Evolutionary conservation across 352 stramenopile genomes (phyloP).

Genomic region (Phytophthora megakarya): DNA sequence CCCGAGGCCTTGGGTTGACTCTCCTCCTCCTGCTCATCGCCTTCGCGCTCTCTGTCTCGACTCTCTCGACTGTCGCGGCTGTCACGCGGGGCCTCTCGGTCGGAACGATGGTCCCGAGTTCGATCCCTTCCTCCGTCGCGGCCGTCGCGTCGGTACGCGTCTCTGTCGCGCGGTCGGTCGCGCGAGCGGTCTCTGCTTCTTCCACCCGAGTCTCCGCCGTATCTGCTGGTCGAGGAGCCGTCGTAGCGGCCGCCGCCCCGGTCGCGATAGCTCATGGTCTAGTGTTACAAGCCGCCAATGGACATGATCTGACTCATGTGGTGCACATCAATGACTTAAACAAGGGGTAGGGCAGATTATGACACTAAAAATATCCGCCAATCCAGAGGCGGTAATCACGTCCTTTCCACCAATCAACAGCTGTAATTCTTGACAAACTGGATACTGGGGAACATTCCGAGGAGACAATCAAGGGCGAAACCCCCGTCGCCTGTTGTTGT

Average conservation of each 20-base stretch:
- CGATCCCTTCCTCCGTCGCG: conserved; percentile 24
- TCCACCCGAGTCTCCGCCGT: conserved; percentile 16
- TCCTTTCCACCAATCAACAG: conserved; percentile 13
- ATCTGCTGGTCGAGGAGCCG: conserved; percentile 33
- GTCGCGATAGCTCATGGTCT: conserved; percentile 37
- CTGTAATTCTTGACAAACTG: conserved; percentile 18
- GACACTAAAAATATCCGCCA: conserved; percentile 21
- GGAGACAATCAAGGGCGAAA: conserved; percentile 32
- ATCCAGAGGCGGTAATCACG: conserved; percentile 2
- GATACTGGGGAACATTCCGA: conserved; percentile 18
- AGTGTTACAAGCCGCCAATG: neutral
- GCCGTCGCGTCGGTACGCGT: conserved; percentile 42
- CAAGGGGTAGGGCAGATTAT: conserved; percentile 19
- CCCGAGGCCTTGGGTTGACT: conserved; percentile 43
- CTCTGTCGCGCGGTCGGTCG: conserved; percentile 38
- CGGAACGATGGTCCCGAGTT: conserved; percentile 32
- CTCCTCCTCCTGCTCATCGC: conserved; percentile 31
- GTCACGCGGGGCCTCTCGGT: conserved; percentile 41
- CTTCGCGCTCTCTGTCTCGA: conserved; percentile 43
- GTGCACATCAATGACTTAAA: neutral
- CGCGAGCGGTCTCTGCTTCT: conserved; percentile 30
- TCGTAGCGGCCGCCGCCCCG: conserved; percentile 27
- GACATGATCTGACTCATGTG: neutral
- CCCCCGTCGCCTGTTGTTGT: conserved; percentile 26
- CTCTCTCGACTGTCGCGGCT: conserved; percentile 29